These are phyloP conservation scores for Pythium guiyangense DNA, from an alignment of 352 stramenopile species.

Conservation along the genomic window DNA sequence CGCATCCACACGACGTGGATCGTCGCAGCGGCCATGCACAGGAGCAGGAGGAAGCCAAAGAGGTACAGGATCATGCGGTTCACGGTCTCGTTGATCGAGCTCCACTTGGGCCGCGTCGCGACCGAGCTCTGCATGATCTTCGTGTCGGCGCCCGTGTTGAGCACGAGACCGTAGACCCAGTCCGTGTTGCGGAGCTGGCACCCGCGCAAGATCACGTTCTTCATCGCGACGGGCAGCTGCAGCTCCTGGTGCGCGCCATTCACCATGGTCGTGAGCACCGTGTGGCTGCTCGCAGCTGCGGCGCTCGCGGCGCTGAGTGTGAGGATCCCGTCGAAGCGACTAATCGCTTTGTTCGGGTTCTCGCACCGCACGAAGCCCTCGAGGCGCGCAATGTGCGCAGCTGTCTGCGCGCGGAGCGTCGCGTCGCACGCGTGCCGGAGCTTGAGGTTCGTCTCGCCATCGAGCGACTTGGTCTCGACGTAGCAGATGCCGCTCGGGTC, in stretches of 20 bases:
- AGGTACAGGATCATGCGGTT: slow-evolving; percentile 82
- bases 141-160: slow-evolving; percentile 85
- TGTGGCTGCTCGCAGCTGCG: slow-evolving; percentile 5
- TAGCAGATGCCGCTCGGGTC: slow-evolving; percentile 66
- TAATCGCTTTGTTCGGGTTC: slow-evolving; percentile 77
- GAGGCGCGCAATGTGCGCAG: slow-evolving; percentile 67
- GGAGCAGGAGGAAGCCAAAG: slow-evolving; percentile 42
- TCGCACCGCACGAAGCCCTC: slow-evolving; percentile 62
- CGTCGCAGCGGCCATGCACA: slow-evolving; percentile 22
- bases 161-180: slow-evolving; percentile 83
- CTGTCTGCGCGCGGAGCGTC: slow-evolving; percentile 71
- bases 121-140: slow-evolving; percentile 83
- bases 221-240: slow-evolving; percentile 59
- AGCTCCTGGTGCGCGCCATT: background rate
- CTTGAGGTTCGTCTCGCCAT: slow-evolving; percentile 94
- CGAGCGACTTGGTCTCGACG: slow-evolving; percentile 91
- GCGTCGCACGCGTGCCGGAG: slow-evolving; percentile 68
- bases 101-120: slow-evolving; percentile 65
- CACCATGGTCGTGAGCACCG: background rate
- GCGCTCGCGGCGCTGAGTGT: slow-evolving; percentile 22
- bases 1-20: slow-evolving; percentile 41
- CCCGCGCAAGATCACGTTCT: slow-evolving; percentile 86
- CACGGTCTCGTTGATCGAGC: slow-evolving; percentile 75
- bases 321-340: slow-evolving; percentile 69
- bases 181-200: slow-evolving; percentile 87